Base-by-base conservation (phyloP, 495 filamentous ascomycete species). In the Talaromyces liani region DNA sequence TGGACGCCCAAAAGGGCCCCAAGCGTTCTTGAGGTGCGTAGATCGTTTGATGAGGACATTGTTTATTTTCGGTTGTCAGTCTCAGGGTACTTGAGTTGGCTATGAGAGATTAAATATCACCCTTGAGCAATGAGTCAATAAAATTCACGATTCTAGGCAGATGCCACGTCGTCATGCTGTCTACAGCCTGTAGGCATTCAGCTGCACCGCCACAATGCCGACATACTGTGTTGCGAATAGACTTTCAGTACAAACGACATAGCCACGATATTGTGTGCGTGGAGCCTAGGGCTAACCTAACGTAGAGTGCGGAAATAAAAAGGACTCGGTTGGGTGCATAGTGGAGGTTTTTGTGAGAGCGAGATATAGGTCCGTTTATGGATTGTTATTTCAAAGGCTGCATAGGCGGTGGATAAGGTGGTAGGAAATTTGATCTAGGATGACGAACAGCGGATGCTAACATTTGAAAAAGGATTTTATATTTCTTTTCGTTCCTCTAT, bases 1-100 rank as follows among this genome's bases (percentile, higher is more conserved):
- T 58, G 55, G 55, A 58, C 55, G 27, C 55, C 55, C n/a, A 58
- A 34, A 14, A 58, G 25, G 55, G 55, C 55, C 2, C 55, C 55
- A 4, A 58, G 16, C n/a, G 55, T 58, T 58, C 29, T 33, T 34
- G 55, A 58, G 3, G 7, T 18, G 10, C 55, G 55, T 58, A 34
- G 27, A 58, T 33, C 55, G 55, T 33, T 58, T 58, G 55, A 9
- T 41, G 36, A 16, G 14, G 14, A 41, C 36, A 41, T 41, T 41
- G 12, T 14, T 16, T 4, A 41, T 41, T 41, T 6, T 41, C 14
- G 0, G 14, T 16, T 4, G 10, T 14, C 4, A 3, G 36, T 41
- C 2, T 4, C 3, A 41, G 12, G 16, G 36, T 41, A 16, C 33
- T 10, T 41, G 12, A 41, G 2, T 16, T 16, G 4, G 14, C 0